Base-by-base conservation (phyloP, 306 rosid species). In the Nissolia schottii region DNA sequence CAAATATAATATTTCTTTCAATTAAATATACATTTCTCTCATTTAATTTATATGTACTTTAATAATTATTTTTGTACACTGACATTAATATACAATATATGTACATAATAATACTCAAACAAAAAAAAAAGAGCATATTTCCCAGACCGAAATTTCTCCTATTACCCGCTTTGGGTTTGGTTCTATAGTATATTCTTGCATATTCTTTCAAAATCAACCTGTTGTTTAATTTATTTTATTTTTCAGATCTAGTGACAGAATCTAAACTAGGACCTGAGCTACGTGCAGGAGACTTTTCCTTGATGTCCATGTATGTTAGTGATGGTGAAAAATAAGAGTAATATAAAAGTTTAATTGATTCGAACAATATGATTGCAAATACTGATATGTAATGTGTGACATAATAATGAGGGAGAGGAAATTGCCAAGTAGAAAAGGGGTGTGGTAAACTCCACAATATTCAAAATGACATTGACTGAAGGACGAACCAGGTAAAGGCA, bases 371-470 rank as follows among this genome's bases (percentile, higher is more conserved):
- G 58, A 40, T 32, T 64, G 57, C 23, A 28, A 38, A 38, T n/a
- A 65, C 27, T 15, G 27, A n/a, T 65, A 73, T 27, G 76, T 62
- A 76, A 67, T 73, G 16, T 58, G 66, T 66, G 83, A 73, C 83
- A 28, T 49, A 62, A 77, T 51, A 58, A 49, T 40, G 37, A 64
- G 19, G 50, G 71, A 24, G 41, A 24, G 41, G 41, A 34, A 32
- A 72, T n/a, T n/a, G 32, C 34, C 18, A 20, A 27, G 19, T 23
- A 24, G 6, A 63, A 28, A 18, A n/a, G n/a, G n/a, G 64, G 12
- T 53, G 59, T 40, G n/a, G n/a, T 75, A 31, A 73, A 64, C 66
- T 45, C 19, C 71, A 61, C 43, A n/a, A n/a, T n/a, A 50, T 53
- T 41, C 31, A 71, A 63, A 54, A 45, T 72, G 77, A 79, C 57